Conservation (phyloP, 495 filamentous ascomycete genomes). For the Ramalina intermedia region DNA sequence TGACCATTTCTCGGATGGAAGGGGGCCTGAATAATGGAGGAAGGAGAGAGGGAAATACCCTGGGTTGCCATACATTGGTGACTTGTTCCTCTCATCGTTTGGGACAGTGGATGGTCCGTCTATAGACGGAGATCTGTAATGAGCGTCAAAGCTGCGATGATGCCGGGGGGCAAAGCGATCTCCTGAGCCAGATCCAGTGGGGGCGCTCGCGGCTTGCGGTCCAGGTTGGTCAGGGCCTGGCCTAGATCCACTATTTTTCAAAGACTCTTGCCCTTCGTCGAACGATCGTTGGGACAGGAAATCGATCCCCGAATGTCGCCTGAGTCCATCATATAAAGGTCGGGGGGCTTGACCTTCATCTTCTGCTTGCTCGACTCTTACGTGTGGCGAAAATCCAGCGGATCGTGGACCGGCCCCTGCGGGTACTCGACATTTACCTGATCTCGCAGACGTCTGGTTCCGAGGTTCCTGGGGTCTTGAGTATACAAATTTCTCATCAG, state of each 20-base stretch:
- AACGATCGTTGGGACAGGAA: conserved; percentile 2
- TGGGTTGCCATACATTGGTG: conserved; percentile 14
- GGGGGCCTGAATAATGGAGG: conserved; percentile 8
- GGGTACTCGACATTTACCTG: conserved; percentile 1
- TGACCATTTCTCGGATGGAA: conserved; percentile 9
- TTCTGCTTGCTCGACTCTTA: conserved; percentile 5
- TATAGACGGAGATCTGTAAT: background rate
- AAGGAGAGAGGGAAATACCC: conserved; percentile 16
- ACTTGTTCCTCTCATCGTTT: conserved; percentile 2
- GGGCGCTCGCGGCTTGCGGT: background rate
- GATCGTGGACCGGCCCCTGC: conserved; percentile 5
- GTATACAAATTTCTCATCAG: conserved; percentile 1
- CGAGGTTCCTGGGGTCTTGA: background rate
- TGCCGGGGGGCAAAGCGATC: background rate
- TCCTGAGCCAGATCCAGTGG: background rate
- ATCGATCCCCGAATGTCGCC: conserved; percentile 13
- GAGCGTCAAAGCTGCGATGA: conserved; percentile 1
- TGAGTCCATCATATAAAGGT: conserved; percentile 1
- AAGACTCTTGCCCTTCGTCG: conserved; percentile 6
- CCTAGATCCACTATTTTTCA: conserved; percentile 8
- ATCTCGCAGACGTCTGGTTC: conserved; percentile 4
- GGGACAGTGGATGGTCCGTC: background rate
- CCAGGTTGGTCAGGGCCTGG: conserved; percentile 6
- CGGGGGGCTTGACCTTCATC: conserved; percentile 10
- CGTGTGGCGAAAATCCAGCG: conserved; percentile 8